These are phyloP conservation scores for Aureobasidium sp. DNA, from an alignment of 2,329 filamentous ascomycete genomes.

Conservation along the genomic window DNA sequence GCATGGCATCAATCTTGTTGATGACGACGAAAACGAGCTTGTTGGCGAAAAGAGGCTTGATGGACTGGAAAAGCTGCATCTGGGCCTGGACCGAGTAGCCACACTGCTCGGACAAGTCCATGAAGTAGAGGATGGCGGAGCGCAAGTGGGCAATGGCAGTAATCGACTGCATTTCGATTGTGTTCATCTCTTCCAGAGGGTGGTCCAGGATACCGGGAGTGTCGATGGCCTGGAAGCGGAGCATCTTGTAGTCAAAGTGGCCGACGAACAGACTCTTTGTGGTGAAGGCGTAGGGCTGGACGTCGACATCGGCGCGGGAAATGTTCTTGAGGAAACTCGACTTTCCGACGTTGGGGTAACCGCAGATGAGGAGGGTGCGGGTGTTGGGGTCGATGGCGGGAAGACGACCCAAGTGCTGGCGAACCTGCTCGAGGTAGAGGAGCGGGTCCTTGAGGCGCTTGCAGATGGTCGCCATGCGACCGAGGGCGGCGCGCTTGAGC, in stretches of 20 bases:
- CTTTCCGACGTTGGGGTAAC: slow-evolving; percentile 97
- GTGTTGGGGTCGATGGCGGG: slow-evolving; percentile 99
- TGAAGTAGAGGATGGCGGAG: slow-evolving; percentile 94
- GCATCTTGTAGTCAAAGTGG: slow-evolving; percentile 95
- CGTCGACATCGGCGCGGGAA: slow-evolving; percentile 89
- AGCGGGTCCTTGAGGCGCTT: slow-evolving; percentile 92
- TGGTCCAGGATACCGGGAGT: slow-evolving; percentile 98
- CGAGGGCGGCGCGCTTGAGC: slow-evolving; percentile 89
- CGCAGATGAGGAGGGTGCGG: slow-evolving; percentile 88
- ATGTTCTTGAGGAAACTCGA: slow-evolving; percentile 90
- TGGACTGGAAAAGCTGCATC: slow-evolving; percentile 90
- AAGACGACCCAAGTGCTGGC: slow-evolving; percentile 93
- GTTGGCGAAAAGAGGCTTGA: slow-evolving; percentile 94
- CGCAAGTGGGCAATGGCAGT: slow-evolving; percentile 95
- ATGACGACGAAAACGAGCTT: slow-evolving; percentile 95
- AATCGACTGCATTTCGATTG: slow-evolving; percentile 98
- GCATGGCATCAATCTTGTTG: slow-evolving; percentile 95
- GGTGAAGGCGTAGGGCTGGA: slow-evolving; percentile 97
- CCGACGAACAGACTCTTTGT: slow-evolving; percentile 96
- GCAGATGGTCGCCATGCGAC: slow-evolving; percentile 96
- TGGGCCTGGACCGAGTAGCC: slow-evolving; percentile 90
- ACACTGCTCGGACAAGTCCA: slow-evolving; percentile 95
- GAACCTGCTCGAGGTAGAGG: slow-evolving; percentile 90
- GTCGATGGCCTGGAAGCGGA: slow-evolving; percentile 87
- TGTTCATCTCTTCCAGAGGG: slow-evolving; percentile 98